Conservation (phyloP, 805 yeast species). For the Saccharomycopsis oosterbeekiorum region DNA sequence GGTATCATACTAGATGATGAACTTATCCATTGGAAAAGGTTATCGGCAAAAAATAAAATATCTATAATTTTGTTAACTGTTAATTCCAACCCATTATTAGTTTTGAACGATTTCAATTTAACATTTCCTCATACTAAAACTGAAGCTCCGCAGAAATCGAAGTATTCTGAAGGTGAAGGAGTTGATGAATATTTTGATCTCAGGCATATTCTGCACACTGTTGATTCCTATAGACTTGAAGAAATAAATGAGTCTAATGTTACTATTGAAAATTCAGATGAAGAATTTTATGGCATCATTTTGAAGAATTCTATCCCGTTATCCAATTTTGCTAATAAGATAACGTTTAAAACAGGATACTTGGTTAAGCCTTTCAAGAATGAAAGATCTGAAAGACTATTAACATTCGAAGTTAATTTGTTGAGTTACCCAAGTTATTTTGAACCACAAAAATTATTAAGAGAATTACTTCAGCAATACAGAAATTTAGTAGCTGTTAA, state of each 20-base stretch:
- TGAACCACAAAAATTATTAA: slow-evolving; percentile 44
- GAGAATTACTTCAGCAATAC: slow-evolving; percentile 48
- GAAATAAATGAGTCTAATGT: slow-evolving; percentile 21
- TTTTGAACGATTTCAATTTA: slow-evolving; percentile 27
- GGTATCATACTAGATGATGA: slow-evolving; percentile 78
- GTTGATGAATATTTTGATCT: background rate
- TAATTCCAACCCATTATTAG: slow-evolving; percentile 43
- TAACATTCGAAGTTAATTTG: slow-evolving; percentile 51
- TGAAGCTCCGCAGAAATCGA: slow-evolving; percentile 18
- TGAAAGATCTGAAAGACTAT: slow-evolving; percentile 23
- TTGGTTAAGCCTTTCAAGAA: slow-evolving; percentile 34
- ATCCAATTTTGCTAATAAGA: slow-evolving; percentile 58
- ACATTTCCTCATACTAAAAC: slow-evolving; percentile 26
- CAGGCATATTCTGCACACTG: background rate
- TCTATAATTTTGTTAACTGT: slow-evolving; percentile 62
- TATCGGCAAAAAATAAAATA: slow-evolving; percentile 42
- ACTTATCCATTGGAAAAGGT: slow-evolving; percentile 65
- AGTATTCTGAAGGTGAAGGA: background rate
- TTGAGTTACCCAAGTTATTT: slow-evolving; percentile 67
- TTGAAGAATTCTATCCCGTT: slow-evolving; percentile 55
- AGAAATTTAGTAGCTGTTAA: slow-evolving; percentile 40
- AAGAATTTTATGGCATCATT: slow-evolving; percentile 46
- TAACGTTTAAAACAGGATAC: slow-evolving; percentile 65
- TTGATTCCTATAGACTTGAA: background rate
- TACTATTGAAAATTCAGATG: slow-evolving; percentile 38